These are phyloP conservation scores for Draba incana DNA, from an alignment of 345 rosid genomes.

Conservation along the genomic window DNA sequence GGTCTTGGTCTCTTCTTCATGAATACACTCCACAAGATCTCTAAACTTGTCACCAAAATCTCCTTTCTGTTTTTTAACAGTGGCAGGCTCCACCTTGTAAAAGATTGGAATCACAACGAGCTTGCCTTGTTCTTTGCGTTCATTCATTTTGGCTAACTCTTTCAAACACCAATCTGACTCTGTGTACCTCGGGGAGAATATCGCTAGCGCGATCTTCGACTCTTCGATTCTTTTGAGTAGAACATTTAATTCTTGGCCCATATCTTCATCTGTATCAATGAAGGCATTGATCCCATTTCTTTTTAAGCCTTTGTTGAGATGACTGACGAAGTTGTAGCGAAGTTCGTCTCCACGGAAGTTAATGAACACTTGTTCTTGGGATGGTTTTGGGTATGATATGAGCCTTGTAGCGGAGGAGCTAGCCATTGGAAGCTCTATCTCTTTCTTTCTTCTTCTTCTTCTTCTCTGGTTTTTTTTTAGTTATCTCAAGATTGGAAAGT, in stretches of 20 bases:
- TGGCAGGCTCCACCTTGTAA: not conserved
- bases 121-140: not conserved
- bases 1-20: not conserved
- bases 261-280: not conserved
- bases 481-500: no score
- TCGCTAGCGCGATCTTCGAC: not conserved
- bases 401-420: no score
- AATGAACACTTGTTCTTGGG: slow-evolving; percentile 22
- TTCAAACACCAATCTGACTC: slow-evolving; percentile 18
- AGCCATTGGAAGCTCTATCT: no score
- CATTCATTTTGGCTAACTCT: slow-evolving; percentile 16
- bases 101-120: slow-evolving; percentile 19
- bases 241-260: not conserved
- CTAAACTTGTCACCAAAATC: slow-evolving; percentile 16
- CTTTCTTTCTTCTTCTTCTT: no score
- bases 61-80: not conserved
- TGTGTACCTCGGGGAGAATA: slow-evolving; percentile 19
- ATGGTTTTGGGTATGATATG: not conserved
- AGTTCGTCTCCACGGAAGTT: slow-evolving; percentile 7
- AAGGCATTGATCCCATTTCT: slow-evolving; percentile 3
- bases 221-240: not conserved
- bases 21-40: not conserved
- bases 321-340: not conserved
- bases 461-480: no score
- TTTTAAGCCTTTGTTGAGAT: not conserved